phyloP scores from a whole-genome alignment of 1,139 yeast genomes.

The Suhomyces bokatorum region DNA sequence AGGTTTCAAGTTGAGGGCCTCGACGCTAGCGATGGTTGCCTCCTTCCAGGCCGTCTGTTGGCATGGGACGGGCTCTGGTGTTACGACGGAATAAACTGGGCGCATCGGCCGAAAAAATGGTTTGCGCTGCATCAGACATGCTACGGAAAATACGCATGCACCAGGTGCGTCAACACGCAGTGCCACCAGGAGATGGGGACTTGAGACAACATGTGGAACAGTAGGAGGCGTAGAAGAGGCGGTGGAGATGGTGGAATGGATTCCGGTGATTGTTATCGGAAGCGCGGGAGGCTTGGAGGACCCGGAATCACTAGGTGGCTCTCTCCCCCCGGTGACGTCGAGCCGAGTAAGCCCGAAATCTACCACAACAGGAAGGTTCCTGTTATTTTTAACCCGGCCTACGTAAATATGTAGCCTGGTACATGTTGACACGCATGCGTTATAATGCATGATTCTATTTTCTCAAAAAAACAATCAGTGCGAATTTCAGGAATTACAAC shows the following conservation, averaged over 20 bases:
- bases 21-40: too few relatives aligned
- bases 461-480: slow-evolving; percentile 1
- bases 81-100: not conserved
- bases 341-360: not conserved
- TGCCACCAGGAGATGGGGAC: not conserved
- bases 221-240: too few relatives aligned
- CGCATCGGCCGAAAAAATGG: not conserved
- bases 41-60: too few relatives aligned
- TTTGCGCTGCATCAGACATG: not conserved
- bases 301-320: not conserved
- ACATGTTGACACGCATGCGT: slow-evolving; percentile 2
- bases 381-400: not conserved
- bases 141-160: not conserved
- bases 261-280: too few relatives aligned
- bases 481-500: slow-evolving; percentile 1
- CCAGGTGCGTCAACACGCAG: not conserved
- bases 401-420: slow-evolving; percentile 5
- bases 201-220: too few relatives aligned
- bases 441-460: slow-evolving; percentile 7
- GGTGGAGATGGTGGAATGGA: too few relatives aligned
- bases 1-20: not conserved
- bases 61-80: not conserved
- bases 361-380: not conserved
- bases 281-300: not conserved
- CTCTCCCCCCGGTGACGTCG: not conserved